Base-by-base conservation (phyloP, 768 basidiomycete species). In the Agaricus blazei region DNA sequence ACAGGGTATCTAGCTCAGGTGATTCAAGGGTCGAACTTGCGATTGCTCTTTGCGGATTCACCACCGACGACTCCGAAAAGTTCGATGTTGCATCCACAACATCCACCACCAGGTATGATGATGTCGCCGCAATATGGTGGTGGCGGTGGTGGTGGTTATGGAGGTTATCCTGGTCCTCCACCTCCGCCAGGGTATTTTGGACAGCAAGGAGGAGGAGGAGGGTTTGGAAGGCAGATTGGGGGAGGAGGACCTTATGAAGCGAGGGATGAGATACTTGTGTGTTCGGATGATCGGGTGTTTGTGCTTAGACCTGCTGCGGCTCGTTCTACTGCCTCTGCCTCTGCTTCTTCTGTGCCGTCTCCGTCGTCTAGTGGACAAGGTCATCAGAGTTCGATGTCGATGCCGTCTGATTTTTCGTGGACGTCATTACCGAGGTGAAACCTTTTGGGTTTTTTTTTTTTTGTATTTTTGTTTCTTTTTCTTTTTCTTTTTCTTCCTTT, bases 1-100 rank as follows among this genome's bases (percentile, higher is more conserved):
- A 93, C 88, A 1, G 94, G 97, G 9, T 73, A 83, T 37, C 81
- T 98, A 68, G 86, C 90, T 26, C 97, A 99, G 74, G 90, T 99
- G 63, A 97, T 98, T 51, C 91, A 94, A 66, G 92, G 94, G 58
- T 87, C 87, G 62, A 93, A 94, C 67, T 77, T 98, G 36, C 86
- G 91, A 11, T 79, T 93, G 50, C 75, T 99, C 43, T 98, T 98
- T 65, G 90, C 95, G 48, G 97, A 98, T 69, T 90, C 90, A 3
- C 94, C 93, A 0, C 87, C 93, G 0, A 91, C 93, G 19, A 84
- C 84, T n/a, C 85, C 87, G 61, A 70, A 81, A 2, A 72, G 78
- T 2, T 34, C 34, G 45, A 67, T 64, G 48, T 47, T 70, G 69
- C 49, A 72, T 68, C 64, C 26, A 3, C 56, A 48, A 28, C 50